Base-by-base conservation (phyloP, 78 protist species). In the Pelomyxa schiedti region DNA sequence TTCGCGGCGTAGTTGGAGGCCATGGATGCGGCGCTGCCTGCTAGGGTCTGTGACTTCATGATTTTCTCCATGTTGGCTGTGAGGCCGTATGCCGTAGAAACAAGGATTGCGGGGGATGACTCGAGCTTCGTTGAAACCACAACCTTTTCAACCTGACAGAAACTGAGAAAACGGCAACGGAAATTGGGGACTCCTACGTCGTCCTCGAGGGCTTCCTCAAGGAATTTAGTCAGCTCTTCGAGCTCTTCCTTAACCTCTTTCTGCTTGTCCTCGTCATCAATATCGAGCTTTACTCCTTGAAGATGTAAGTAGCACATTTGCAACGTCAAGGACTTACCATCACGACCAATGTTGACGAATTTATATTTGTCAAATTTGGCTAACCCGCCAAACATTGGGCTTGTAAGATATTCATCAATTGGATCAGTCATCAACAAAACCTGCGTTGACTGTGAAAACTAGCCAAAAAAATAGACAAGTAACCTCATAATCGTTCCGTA, bases 11-110 rank as follows among this genome's bases (percentile, higher is more conserved):
- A n/a, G 79, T 78, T 77, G 26, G 77, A 43, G 47, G 36, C 42
- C 83, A 78, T 75, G 35, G 52, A 41, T 16, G 40, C 68, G 16
- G 24, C 52, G 8, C n/a, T 16, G 1, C 94, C 91, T n/a, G n/a
- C n/a, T n/a, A n/a, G n/a, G n/a, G n/a, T n/a, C 89, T 96, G 99
- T 7, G 93, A 90, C 77, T 81, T 78, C 88, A 94, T 84, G 76
- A 95, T 76, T 41, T 91, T 82, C 70, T 92, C 92, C 97, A 95
- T 94, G 79, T 88, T 88, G 67, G 97, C 98, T 24, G 95, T 79
- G 76, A 82, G 37, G 64, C 98, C 99, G 73, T 66, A 90, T 40
- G 83, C 77, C 7, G 82, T 67, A 39, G 96, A 64, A 43, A 89
- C 83, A 1, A 95, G 72, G 16, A 86, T 83, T 24, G 72, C 40